These are phyloP conservation scores for Quercus suber DNA, from an alignment of 306 rosid species.

Conservation along the genomic window DNA sequence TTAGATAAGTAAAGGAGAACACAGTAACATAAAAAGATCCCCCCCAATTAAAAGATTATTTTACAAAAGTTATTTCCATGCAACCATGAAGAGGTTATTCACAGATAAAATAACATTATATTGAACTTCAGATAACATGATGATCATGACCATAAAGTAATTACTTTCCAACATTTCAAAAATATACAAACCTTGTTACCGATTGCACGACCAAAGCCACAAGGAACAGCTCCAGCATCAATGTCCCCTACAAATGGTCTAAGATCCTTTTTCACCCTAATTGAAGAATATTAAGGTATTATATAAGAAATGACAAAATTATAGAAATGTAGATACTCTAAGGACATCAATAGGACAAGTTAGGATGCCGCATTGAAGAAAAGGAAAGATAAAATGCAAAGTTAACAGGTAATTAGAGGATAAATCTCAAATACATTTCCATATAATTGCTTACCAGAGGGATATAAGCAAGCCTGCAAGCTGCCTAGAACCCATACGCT, in stretches of 20 bases:
- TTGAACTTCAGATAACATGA: too few species aligned
- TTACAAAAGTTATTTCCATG: too few species aligned
- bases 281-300: constrained; percentile 35
- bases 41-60: too few species aligned
- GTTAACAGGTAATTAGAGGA: constrained; percentile 12
- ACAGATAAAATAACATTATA: too few species aligned
- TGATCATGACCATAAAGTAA: too few species aligned
- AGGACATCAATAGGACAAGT: background rate
- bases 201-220: constrained; percentile 98
- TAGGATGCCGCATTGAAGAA: constrained; percentile 7
- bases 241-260: constrained; percentile 93
- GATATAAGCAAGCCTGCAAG: constrained; percentile 98
- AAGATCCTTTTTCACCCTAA: constrained; percentile 91
- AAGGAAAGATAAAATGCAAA: constrained; percentile 10
- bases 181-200: constrained; percentile 85
- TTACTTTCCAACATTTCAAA: background rate
- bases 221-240: constrained; percentile 94
- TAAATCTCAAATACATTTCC: constrained; percentile 8
- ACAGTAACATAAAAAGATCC: too few species aligned
- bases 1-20: too few species aligned
- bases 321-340: constrained; percentile 15
- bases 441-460: constrained; percentile 72
- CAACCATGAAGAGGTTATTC: too few species aligned
- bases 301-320: constrained; percentile 17
- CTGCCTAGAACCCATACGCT: constrained; percentile 99